A percentile compares a stretch with the other conserved stretches of the same genome.
Evolutionary conservation across 805 yeast genomes (phyloP).

Genomic region (Hanseniaspora jakobsenii): DNA sequence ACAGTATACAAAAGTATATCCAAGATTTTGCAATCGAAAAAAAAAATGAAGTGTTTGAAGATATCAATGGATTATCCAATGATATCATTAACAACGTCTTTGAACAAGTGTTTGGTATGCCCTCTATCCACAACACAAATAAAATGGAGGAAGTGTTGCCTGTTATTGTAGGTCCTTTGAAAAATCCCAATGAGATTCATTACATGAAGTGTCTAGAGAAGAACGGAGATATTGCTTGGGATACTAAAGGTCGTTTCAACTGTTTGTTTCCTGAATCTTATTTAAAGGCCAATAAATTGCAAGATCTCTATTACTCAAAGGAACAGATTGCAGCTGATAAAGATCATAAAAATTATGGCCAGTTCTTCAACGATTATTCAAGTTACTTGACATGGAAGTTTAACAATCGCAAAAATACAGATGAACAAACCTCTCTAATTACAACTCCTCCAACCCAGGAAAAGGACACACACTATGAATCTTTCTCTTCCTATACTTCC

Average conservation of each 20-base stretch:
- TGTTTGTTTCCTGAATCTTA: conserved; percentile 63
- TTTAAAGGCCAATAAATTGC: conserved; percentile 27
- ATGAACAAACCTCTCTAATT: background rate
- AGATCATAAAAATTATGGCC: conserved; percentile 37
- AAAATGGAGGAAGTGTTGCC: conserved; percentile 1
- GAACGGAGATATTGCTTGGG: conserved; percentile 73
- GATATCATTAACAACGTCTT: conserved; percentile 9
- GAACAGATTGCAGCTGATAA: conserved; percentile 44
- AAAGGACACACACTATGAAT: conserved; percentile 13
- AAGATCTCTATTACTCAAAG: conserved; percentile 34
- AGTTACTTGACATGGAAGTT: conserved; percentile 57
- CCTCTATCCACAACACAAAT: background rate
- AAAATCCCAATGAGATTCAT: conserved; percentile 40
- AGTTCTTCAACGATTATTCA: conserved; percentile 53
- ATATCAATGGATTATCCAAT: conserved; percentile 8
- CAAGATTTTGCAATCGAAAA: conserved; percentile 12
- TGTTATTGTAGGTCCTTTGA: conserved; percentile 11
- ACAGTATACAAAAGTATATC: conserved; percentile 1
- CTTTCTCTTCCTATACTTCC: conserved; percentile 16
- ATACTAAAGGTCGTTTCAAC: conserved; percentile 74
- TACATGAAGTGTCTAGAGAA: conserved; percentile 52
- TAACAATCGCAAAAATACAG: conserved; percentile 18
- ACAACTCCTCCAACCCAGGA: background rate
- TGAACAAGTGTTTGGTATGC: conserved; percentile 14
- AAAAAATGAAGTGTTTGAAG: conserved; percentile 9